Conservation (phyloP, 192 early-diverging fungal species). For the Entomortierella parvispora region DNA sequence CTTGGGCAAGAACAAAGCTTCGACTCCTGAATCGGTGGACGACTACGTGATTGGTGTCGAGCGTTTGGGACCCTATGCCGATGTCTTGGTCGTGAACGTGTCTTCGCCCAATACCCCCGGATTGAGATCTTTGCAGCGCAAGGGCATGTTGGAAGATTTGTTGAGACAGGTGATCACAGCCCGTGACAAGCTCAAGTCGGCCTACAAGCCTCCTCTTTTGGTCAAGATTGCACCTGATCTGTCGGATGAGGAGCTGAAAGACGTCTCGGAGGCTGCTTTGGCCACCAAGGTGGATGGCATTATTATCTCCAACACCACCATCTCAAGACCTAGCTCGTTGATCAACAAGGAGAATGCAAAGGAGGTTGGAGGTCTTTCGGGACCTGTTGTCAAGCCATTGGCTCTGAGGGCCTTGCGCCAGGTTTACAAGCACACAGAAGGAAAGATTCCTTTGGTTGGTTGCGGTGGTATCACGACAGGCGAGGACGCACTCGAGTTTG, state of each 20-base stretch:
- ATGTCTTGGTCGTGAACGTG: slow-evolving; percentile 92
- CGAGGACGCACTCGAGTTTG: slow-evolving; percentile 82
- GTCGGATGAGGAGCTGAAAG: slow-evolving; percentile 72
- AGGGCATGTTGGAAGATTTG: slow-evolving; percentile 76
- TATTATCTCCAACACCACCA: slow-evolving; percentile 91
- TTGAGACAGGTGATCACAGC: slow-evolving; percentile 71
- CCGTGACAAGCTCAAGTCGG: slow-evolving; percentile 51
- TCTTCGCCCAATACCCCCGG: slow-evolving; percentile 91
- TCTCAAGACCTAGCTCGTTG: slow-evolving; percentile 71
- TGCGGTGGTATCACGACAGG: slow-evolving; percentile 87
- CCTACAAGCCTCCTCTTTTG: slow-evolving; percentile 75
- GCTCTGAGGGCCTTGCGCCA: slow-evolving; percentile 76
- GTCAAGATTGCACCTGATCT: slow-evolving; percentile 95
- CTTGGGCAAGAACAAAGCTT: slow-evolving; percentile 89
- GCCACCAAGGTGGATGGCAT: slow-evolving; percentile 83
- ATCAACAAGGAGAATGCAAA: slow-evolving; percentile 59
- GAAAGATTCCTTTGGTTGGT: slow-evolving; percentile 83
- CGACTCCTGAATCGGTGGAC: slow-evolving; percentile 68
- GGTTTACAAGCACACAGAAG: slow-evolving; percentile 81
- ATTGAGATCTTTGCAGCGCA: slow-evolving; percentile 74
- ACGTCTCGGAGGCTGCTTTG: slow-evolving; percentile 82
- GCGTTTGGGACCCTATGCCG: slow-evolving; percentile 79
- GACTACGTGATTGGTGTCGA: slow-evolving; percentile 88
- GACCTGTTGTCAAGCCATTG: slow-evolving; percentile 76
- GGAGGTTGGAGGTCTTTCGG: slow-evolving; percentile 81